Percentiles rank a stretch among this genome's conserved stretches.
Evolutionary conservation across 2,329 filamentous ascomycete species (phyloP).

Genomic region (Colletotrichum sp.): DNA sequence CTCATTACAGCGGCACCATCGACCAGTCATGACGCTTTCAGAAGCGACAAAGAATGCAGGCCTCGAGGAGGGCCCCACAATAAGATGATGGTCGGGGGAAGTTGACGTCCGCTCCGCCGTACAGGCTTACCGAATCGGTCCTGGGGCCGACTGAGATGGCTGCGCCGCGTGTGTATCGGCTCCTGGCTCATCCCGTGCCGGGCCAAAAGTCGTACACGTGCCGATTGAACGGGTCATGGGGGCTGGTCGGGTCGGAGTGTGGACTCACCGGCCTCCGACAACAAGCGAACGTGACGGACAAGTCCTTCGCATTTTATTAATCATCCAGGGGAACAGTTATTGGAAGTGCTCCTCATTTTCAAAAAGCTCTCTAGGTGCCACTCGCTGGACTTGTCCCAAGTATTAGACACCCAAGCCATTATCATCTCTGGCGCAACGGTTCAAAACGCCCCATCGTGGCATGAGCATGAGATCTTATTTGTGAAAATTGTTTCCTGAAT

Average conservation of each 20-base stretch:
- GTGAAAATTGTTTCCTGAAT: background rate
- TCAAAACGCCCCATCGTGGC: no score
- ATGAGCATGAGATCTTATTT: no score
- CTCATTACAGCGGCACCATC: background rate
- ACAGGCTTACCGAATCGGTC: background rate
- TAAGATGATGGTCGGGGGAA: background rate
- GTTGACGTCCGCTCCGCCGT: background rate
- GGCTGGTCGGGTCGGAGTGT: background rate
- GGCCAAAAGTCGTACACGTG: background rate
- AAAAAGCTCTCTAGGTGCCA: rapidly evolving
- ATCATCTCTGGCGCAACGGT: no score
- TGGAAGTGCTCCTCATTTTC: rapidly evolving
- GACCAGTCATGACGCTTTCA: background rate
- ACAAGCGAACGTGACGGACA: background rate
- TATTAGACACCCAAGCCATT: rapidly evolving
- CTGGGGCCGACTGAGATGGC: background rate
- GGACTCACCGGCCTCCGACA: background rate
- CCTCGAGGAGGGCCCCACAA: background rate
- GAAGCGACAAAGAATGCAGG: background rate
- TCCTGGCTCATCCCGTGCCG: background rate
- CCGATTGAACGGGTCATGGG: background rate
- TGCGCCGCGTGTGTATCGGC: background rate
- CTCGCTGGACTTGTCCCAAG: rapidly evolving
- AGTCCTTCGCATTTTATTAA: background rate
- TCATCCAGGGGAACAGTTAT: background rate